Evolutionary conservation across 768 basidiomycete genomes (phyloP).

Genomic region (Hysterangium stoloniferum): DNA sequence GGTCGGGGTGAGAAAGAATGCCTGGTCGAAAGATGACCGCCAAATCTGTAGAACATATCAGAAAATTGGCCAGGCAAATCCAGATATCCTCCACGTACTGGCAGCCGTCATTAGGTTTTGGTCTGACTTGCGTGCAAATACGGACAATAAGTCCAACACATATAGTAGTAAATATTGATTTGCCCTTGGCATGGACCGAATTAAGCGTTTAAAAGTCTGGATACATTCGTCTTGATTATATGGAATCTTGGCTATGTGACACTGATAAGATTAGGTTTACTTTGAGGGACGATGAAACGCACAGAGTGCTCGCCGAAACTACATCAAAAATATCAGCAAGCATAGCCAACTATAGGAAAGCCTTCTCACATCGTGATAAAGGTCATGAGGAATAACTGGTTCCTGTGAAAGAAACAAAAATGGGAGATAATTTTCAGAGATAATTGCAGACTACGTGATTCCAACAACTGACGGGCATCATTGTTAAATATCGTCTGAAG

Average conservation of each 20-base stretch:
- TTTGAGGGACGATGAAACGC: constrained; percentile 17
- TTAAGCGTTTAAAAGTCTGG: constrained; percentile 74
- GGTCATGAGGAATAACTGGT: constrained; percentile 86
- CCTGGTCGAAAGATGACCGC: constrained; percentile 97
- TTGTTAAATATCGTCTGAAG: constrained; percentile 89
- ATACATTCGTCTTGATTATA: constrained; percentile 68
- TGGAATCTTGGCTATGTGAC: constrained; percentile 51
- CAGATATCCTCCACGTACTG: constrained; percentile 47
- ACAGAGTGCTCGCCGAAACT: constrained; percentile 83
- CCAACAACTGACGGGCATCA: constrained; percentile 75
- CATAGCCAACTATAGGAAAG: constrained; percentile 6
- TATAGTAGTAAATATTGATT: constrained; percentile 97
- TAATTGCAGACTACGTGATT: constrained; percentile 10
- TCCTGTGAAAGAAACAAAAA: constrained; percentile 52
- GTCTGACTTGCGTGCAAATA: constrained; percentile 86
- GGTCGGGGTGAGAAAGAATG: constrained; percentile 79
- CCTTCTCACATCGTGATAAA: constrained; percentile 75
- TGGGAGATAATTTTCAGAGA: constrained; percentile 11
- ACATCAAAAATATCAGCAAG: constrained; percentile 2
- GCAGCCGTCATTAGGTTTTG: constrained; percentile 94
- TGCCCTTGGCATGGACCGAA: constrained; percentile 73
- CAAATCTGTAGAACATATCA: constrained; percentile 52
- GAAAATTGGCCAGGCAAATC: neutral
- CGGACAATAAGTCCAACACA: constrained; percentile 90
- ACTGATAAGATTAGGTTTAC: neutral